Percentiles rank a stretch among this genome's conserved stretches.
Conservation (phyloP, 2,329 filamentous ascomycete genomes). For the Fusarium robinianum region DNA sequence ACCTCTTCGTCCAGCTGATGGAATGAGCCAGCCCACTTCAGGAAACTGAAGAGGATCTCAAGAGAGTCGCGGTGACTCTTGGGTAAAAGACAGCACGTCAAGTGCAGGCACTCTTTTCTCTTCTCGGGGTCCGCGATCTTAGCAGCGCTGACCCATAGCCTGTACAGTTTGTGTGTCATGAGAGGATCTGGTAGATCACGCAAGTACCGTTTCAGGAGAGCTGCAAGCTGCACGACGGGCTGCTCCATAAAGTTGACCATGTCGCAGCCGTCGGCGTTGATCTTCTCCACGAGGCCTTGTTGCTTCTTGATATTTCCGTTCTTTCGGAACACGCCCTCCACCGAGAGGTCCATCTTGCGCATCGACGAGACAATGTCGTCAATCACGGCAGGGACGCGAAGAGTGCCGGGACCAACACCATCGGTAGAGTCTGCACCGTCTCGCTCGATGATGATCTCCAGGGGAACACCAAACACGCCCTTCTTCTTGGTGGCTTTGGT, state of each 20-base stretch:
- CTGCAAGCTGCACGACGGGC: slow-evolving; percentile 90
- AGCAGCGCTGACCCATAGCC: slow-evolving; percentile 85
- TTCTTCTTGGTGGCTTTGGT: slow-evolving; percentile 83
- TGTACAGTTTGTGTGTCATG: slow-evolving; percentile 92
- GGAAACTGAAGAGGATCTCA: slow-evolving; percentile 92
- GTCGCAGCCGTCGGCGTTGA: slow-evolving; percentile 85
- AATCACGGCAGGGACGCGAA: slow-evolving; percentile 91
- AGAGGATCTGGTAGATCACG: slow-evolving; percentile 93
- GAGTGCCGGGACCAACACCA: slow-evolving; percentile 86
- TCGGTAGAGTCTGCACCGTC: slow-evolving; percentile 98
- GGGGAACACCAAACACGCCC: slow-evolving; percentile 86
- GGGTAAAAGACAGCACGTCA: slow-evolving; percentile 89
- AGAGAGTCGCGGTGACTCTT: slow-evolving; percentile 92
- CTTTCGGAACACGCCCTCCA: slow-evolving; percentile 98
- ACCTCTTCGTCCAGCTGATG: slow-evolving; percentile 96
- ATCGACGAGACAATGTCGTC: slow-evolving; percentile 93
- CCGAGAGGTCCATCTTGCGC: slow-evolving; percentile 98
- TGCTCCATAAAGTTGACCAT: slow-evolving; percentile 85
- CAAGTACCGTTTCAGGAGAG: slow-evolving; percentile 92
- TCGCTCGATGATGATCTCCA: slow-evolving; percentile 87
- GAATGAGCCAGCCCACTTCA: slow-evolving; percentile 97
- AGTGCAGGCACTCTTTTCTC: slow-evolving; percentile 81
- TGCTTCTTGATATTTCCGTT: slow-evolving; percentile 97
- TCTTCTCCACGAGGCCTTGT: slow-evolving; percentile 80
- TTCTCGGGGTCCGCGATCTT: slow-evolving; percentile 83